Base-by-base conservation (phyloP, 495 filamentous ascomycete genomes). In the Eremomyces bilateralis region DNA sequence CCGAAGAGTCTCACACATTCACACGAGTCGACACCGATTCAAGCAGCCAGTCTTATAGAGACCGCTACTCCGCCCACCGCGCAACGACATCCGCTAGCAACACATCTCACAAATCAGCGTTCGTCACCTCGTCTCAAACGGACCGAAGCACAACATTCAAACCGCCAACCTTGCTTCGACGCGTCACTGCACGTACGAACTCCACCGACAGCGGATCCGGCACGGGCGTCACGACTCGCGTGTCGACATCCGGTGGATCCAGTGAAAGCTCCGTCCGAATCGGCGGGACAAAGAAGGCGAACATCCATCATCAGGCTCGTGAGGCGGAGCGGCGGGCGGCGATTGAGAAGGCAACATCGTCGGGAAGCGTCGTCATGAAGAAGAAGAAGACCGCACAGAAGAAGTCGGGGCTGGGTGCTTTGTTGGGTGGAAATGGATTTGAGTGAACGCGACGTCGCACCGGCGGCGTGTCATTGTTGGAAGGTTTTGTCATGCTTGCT, bases 241-340 rank as follows among this genome's bases (percentile, higher is more conserved):
- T n/a, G 67, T 95, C 35, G 81, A 95, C 55, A 62, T 93, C 6
- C 72, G n/a, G n/a, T n/a, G n/a, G n/a, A n/a, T n/a, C n/a, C n/a
- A n/a, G n/a, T 32, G 51, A 48, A 34, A 52, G 53, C 3, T 61
- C 53, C 3, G 54, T 57, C 8, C 43, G 52, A 31, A 50, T 47
- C 31, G 54, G 56, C 5, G 67, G 69, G 35, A 62, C 69, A 8
- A 83, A 79, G 58, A 80, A 74, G 59, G 74, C 69, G 17, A 71
- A 73, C 22, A 69, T 92, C 21, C 83, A 85, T 45, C 90, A 76
- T 40, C 77, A 84, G 47, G 70, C 78, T 3, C 65, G 81, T 30
- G 84, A 78, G 55, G 72, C 54, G 42, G 72, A 77, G 54, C 54
- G 70, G 42, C 58, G 60, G 39, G 62, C 58, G 2, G 60, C 58